These are phyloP conservation scores for Plectosphaerella plurivora DNA, from an alignment of 2,329 filamentous ascomycete species.

Conservation along the genomic window DNA sequence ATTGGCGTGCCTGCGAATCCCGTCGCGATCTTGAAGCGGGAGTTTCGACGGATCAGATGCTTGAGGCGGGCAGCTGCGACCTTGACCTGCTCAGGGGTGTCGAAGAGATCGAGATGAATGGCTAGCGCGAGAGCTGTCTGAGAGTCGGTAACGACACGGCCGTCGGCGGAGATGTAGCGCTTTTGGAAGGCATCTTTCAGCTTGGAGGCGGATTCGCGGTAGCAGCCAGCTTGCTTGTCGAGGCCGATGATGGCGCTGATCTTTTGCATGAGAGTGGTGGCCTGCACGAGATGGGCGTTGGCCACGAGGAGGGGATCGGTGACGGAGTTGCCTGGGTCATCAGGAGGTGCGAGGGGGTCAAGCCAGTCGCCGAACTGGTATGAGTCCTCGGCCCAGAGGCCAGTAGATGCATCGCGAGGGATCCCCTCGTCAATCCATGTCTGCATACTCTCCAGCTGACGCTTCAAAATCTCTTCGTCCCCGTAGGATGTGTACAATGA, in stretches of 20 bases:
- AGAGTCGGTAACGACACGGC: constrained; percentile 10
- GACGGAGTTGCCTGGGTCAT: constrained; percentile 30
- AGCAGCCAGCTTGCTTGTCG: background rate
- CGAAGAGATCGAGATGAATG: constrained; percentile 11
- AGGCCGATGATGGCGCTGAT: constrained; percentile 25
- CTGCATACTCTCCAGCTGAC: constrained; percentile 33
- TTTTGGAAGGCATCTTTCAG: constrained; percentile 13
- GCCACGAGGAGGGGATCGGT: constrained; percentile 37
- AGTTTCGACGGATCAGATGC: background rate
- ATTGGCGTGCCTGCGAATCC: constrained; percentile 17
- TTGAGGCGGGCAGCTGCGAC: background rate
- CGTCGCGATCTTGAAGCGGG: constrained; percentile 9
- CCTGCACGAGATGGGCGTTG: constrained; percentile 41
- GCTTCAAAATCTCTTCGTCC: constrained; percentile 27
- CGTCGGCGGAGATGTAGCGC: constrained; percentile 12
- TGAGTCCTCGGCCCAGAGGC: constrained; percentile 31
- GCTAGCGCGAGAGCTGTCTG: constrained; percentile 16
- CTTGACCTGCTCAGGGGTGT: background rate
- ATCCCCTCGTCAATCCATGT: constrained; percentile 29
- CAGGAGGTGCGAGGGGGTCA: constrained; percentile 38
- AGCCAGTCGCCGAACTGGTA: constrained; percentile 44
- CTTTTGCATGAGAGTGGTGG: constrained; percentile 29
- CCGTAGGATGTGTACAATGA: constrained; percentile 31
- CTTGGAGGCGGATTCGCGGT: background rate
- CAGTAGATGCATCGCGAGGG: constrained; percentile 18